Evolutionary conservation across 2,329 filamentous ascomycete species (phyloP).

Genomic region (Colletotrichum sp.): DNA sequence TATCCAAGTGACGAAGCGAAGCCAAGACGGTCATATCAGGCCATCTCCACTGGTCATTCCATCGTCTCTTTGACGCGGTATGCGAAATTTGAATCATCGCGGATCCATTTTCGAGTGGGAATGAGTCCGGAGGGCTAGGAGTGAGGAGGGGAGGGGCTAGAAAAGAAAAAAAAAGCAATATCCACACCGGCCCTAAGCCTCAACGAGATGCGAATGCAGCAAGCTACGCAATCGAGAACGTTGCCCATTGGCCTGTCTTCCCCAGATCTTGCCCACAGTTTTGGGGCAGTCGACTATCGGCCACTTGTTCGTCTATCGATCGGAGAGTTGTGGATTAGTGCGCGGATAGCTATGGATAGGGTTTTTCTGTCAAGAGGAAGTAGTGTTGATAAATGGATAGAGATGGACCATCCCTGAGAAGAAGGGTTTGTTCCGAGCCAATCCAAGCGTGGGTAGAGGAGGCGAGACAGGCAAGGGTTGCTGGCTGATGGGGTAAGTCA

Average conservation of each 20-base stretch:
- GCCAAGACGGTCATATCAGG: background rate
- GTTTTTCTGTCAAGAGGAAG: background rate
- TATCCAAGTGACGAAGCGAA: background rate
- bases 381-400: background rate
- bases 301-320: constrained; percentile 3
- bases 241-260: constrained; percentile 4
- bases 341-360: background rate
- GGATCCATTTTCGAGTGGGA: constrained; percentile 5
- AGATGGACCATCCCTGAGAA: background rate
- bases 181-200: background rate
- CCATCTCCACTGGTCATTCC: background rate
- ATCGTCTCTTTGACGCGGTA: background rate
- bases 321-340: constrained; percentile 6
- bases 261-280: constrained; percentile 8
- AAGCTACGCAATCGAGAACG: background rate
- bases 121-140: background rate
- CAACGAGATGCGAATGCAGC: background rate
- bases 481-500: background rate
- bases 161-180: background rate
- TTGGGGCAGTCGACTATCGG: background rate
- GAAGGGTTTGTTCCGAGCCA: background rate
- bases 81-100: background rate
- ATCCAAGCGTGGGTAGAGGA: background rate
- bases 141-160: background rate
- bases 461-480: background rate